Conservation (phyloP, 1,284 basidiomycete genomes). For the Moniliella sp. region DNA sequence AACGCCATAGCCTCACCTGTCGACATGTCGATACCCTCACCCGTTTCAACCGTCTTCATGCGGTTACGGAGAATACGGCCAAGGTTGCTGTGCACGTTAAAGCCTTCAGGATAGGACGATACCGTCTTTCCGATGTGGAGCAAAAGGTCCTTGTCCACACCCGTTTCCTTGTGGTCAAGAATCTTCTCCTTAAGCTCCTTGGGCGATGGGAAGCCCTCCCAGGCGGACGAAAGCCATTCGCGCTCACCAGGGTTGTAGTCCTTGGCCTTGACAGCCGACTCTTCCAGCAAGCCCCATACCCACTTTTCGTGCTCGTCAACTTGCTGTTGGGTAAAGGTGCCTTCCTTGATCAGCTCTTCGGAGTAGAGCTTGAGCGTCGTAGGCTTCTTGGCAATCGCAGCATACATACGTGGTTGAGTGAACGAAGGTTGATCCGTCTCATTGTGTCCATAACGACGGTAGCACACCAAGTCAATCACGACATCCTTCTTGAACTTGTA, state of each 20-base stretch:
- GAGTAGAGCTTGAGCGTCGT: no score
- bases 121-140: conserved; percentile 47
- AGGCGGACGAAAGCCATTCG: conserved; percentile 56
- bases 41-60: conserved; percentile 49
- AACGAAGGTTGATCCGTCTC: conserved; percentile 51
- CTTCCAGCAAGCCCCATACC: conserved; percentile 43
- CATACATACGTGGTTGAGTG: conserved; percentile 45
- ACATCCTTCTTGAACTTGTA: conserved; percentile 35
- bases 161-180: conserved; percentile 50
- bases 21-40: conserved; percentile 57
- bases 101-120: conserved; percentile 49
- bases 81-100: conserved; percentile 40
- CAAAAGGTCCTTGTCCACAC: conserved; percentile 42
- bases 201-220: neutral
- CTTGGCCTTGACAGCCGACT: conserved; percentile 38
- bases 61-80: conserved; percentile 39
- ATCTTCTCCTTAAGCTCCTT: conserved; percentile 40
- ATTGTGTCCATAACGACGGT: conserved; percentile 58
- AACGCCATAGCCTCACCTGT: conserved; percentile 73
- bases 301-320: conserved; percentile 92
- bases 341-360: conserved; percentile 43
- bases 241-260: conserved; percentile 56
- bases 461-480: conserved; percentile 66
- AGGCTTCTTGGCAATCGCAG: conserved; percentile 57
- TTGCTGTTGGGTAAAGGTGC: conserved; percentile 1